A percentile compares a stretch with the other conserved stretches of the same genome.
phyloP scores from a whole-genome alignment of 23 red algal species.

The Cyanidium caldarium region DNA sequence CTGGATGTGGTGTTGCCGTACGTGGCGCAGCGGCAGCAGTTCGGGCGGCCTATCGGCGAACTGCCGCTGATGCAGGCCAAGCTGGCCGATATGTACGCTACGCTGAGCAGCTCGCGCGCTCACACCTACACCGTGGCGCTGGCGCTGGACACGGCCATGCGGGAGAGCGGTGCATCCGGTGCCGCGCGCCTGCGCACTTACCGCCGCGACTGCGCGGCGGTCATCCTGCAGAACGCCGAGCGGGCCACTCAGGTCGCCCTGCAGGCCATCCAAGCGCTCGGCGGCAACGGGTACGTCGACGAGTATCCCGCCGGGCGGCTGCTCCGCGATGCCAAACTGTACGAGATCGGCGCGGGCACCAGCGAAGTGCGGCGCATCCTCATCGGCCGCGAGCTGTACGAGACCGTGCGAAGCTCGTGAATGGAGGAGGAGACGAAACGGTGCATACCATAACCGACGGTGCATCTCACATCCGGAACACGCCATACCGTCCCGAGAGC shows the following conservation, averaged over 20 bases:
- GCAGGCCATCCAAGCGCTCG: constrained; percentile 32
- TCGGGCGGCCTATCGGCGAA: constrained; percentile 29
- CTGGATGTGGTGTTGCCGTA: constrained; percentile 46
- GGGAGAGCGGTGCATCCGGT: not conserved
- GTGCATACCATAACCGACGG: not conserved
- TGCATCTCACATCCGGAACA: not conserved
- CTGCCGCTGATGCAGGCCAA: constrained; percentile 39
- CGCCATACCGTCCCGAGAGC: not conserved
- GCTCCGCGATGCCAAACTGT: constrained; percentile 47
- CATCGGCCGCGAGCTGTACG: constrained; percentile 21
- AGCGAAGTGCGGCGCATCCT: constrained; percentile 39
- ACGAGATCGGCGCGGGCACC: constrained; percentile 46
- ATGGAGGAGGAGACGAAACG: not conserved
- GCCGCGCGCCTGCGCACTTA: not conserved
- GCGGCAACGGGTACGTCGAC: constrained; percentile 30
- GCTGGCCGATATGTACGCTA: constrained; percentile 35
- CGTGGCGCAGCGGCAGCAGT: constrained; percentile 37
- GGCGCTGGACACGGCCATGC: not conserved
- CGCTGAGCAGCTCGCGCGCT: not conserved
- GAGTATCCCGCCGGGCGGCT: constrained; percentile 42
- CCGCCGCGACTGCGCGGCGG: constrained; percentile 21
- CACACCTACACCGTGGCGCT: not conserved
- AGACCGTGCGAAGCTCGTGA: not conserved
- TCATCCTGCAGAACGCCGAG: constrained; percentile 34
- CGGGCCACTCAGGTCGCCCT: constrained; percentile 16